These are phyloP conservation scores for Volvox carteri DNA, from an alignment of 163 green algal species.

Conservation along the genomic window DNA sequence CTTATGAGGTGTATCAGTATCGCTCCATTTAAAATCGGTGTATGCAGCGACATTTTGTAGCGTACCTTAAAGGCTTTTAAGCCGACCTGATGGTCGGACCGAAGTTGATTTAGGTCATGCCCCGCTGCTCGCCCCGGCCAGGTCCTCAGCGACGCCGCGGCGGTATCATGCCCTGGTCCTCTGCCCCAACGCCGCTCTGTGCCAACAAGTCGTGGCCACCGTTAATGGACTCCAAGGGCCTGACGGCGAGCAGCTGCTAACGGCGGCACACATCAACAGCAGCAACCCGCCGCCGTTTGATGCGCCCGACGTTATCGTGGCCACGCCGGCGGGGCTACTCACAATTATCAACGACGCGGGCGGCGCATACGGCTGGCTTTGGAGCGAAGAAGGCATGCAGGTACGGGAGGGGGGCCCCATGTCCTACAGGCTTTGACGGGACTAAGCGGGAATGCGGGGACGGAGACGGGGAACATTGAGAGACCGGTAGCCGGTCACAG, in stretches of 20 bases:
- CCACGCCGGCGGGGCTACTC: slow-evolving; percentile 87
- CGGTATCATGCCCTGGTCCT: slow-evolving; percentile 67
- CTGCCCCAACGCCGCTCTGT: slow-evolving; percentile 83
- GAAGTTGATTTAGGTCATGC: neutral
- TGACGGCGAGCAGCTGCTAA: slow-evolving; percentile 67
- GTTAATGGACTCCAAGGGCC: slow-evolving; percentile 63
- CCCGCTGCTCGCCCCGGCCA: neutral
- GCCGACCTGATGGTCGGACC: too few species aligned
- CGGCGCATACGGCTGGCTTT: slow-evolving; percentile 68
- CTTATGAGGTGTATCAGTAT: too few species aligned
- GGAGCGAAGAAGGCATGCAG: slow-evolving; percentile 70
- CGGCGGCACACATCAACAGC: slow-evolving; percentile 64
- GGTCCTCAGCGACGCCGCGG: neutral
- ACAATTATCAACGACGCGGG: slow-evolving; percentile 68
- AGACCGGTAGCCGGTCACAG: too few species aligned
- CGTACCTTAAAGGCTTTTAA: too few species aligned
- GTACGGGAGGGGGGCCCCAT: too few species aligned
- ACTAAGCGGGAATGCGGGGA: too few species aligned
- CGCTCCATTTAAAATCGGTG: too few species aligned
- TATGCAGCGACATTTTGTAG: too few species aligned
- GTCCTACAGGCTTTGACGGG: too few species aligned
- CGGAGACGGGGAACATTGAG: too few species aligned
- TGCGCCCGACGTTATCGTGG: slow-evolving; percentile 87
- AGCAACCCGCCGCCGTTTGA: slow-evolving; percentile 74
- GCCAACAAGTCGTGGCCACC: slow-evolving; percentile 86